These are phyloP conservation scores for Calonectria henricotiae DNA, from an alignment of 2,329 filamentous ascomycete species.

Conservation along the genomic window DNA sequence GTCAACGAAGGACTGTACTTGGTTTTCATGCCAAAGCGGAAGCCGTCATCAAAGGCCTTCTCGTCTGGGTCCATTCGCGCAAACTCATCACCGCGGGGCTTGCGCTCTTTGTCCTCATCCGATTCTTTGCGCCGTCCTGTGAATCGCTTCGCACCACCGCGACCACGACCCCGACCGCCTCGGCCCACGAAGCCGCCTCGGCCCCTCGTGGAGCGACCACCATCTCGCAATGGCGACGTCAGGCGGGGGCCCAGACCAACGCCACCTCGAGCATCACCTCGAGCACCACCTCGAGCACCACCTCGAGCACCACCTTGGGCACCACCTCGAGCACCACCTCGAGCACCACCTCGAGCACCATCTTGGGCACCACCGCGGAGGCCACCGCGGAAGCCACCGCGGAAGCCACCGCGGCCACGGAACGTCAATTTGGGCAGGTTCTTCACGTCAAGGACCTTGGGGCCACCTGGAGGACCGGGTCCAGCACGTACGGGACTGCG, in stretches of 20 bases:
- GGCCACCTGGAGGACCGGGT: slow-evolving; percentile 41
- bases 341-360: slow-evolving; percentile 20
- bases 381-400: slow-evolving; percentile 40
- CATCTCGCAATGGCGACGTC: slow-evolving; percentile 9
- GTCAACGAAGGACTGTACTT: slow-evolving; percentile 58
- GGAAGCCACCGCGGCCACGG: slow-evolving; percentile 43
- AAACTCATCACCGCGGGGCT: slow-evolving; percentile 48
- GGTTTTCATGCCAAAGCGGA: slow-evolving; percentile 57
- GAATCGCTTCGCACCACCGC: slow-evolving; percentile 39
- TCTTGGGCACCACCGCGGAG: slow-evolving; percentile 38
- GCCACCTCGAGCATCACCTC: slow-evolving; percentile 20
- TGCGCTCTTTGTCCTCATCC: slow-evolving; percentile 50
- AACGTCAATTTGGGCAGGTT: slow-evolving; percentile 55
- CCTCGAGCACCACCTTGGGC: slow-evolving; percentile 34
- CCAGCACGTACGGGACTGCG: slow-evolving; percentile 36
- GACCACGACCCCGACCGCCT: slow-evolving; percentile 42
- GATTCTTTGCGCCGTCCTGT: slow-evolving; percentile 46
- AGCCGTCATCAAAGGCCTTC: slow-evolving; percentile 56
- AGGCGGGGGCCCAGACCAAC: background rate
- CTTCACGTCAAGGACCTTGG: slow-evolving; percentile 61
- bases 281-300: slow-evolving; percentile 32
- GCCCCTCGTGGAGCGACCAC: background rate
- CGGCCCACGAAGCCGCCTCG: slow-evolving; percentile 38
- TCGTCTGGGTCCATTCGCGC: slow-evolving; percentile 55
- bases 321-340: background rate